A percentile compares a stretch with the other conserved stretches of the same genome.
Conservation (phyloP, 179 eudicot genomes). For the Silene vulgaris region DNA sequence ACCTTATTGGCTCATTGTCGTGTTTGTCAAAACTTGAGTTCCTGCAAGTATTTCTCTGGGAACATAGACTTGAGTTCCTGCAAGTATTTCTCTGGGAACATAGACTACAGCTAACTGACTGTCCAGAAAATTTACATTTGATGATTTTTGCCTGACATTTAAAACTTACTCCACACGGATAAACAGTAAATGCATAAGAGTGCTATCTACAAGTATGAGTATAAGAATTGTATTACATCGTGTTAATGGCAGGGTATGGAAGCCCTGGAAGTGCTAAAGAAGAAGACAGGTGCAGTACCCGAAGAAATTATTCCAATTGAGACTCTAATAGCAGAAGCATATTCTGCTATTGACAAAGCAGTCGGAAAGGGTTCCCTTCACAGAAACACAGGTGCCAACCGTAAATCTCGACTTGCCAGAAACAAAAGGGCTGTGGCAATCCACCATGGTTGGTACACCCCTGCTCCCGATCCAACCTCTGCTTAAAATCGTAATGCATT, state of each 20-base stretch:
- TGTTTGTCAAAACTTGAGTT: too few species aligned
- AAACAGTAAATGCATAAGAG: too few species aligned
- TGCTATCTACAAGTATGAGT: too few species aligned
- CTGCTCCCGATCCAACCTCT: slow-evolving; percentile 34
- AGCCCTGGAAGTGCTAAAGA: slow-evolving; percentile 54
- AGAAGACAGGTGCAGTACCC: slow-evolving; percentile 49
- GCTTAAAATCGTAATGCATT: slow-evolving; percentile 2
- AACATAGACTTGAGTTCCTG: too few species aligned
- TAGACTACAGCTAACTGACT: background rate
- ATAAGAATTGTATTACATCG: too few species aligned
- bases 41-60: too few species aligned
- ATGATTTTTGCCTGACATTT: background rate
- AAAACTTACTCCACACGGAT: background rate
- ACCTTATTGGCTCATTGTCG: too few species aligned
- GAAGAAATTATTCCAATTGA: slow-evolving; percentile 67
- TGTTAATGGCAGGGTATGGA: slow-evolving; percentile 53
- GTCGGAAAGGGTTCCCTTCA: slow-evolving; percentile 72
- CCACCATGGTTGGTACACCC: slow-evolving; percentile 86
- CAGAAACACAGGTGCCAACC: slow-evolving; percentile 75
- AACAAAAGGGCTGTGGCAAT: slow-evolving; percentile 78
- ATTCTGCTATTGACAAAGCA: slow-evolving; percentile 78
- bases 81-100: too few species aligned
- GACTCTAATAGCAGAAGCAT: slow-evolving; percentile 73
- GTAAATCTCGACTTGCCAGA: slow-evolving; percentile 84
- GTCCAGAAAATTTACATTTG: background rate